A percentile compares a stretch with the other conserved stretches of the same genome.
Evolutionary conservation across 83 land plant genomes (phyloP).

Genomic region (Larix sibirica): DNA sequence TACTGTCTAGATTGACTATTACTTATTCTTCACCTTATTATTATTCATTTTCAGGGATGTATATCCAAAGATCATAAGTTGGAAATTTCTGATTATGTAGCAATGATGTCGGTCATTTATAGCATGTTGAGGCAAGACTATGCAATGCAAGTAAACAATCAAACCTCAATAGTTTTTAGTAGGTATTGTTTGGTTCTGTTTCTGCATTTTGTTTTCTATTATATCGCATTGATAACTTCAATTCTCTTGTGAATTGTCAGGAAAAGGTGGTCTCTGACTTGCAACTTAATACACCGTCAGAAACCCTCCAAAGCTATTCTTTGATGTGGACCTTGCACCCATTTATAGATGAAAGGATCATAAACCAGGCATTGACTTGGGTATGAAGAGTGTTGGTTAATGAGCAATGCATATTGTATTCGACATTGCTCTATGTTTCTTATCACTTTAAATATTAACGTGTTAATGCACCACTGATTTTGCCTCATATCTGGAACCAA

Average conservation of each 20-base stretch:
- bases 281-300: slow-evolving; percentile 27
- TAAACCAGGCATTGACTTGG: slow-evolving; percentile 31
- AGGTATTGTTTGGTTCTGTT: background rate
- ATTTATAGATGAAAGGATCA: slow-evolving; percentile 33
- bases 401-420: too few species aligned
- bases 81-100: slow-evolving; percentile 14
- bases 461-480: too few species aligned
- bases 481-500: too few species aligned
- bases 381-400: background rate
- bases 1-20: background rate
- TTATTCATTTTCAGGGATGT: slow-evolving; percentile 4
- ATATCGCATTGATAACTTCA: background rate
- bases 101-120: slow-evolving; percentile 13
- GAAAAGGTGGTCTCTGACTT: slow-evolving; percentile 38
- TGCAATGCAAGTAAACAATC: slow-evolving; percentile 13
- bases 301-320: slow-evolving; percentile 38
- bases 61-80: background rate
- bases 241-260: slow-evolving; percentile 18
- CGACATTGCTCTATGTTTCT: too few species aligned
- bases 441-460: too few species aligned
- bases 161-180: background rate
- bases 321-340: slow-evolving; percentile 54
- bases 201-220: background rate
- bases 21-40: background rate
- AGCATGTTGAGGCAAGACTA: slow-evolving; percentile 14